These are phyloP conservation scores for Ophiobolus disseminans DNA, from an alignment of 2,329 filamentous ascomycete species.

Conservation along the genomic window DNA sequence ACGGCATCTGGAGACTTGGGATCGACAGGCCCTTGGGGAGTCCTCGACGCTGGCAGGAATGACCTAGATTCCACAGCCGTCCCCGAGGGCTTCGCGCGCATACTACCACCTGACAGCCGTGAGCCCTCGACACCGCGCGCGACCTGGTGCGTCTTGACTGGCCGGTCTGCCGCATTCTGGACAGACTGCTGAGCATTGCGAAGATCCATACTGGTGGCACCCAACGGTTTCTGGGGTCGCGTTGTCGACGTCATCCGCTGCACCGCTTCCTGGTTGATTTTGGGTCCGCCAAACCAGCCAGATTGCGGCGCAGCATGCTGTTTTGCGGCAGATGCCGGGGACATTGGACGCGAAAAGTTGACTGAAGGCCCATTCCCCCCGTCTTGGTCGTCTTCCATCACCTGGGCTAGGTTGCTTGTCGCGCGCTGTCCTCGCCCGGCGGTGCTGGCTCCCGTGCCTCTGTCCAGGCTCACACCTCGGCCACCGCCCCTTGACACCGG, in stretches of 20 bases:
- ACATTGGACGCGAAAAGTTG: slow-evolving; percentile 64
- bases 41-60: slow-evolving; percentile 17
- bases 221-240: slow-evolving; percentile 38
- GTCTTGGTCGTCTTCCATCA: slow-evolving; percentile 53
- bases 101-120: slow-evolving; percentile 58
- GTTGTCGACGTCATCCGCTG: slow-evolving; percentile 36
- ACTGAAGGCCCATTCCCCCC: slow-evolving; percentile 51
- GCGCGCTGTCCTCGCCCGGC: slow-evolving; percentile 35
- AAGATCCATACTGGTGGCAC: slow-evolving; percentile 24
- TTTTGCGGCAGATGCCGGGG: slow-evolving; percentile 37
- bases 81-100: slow-evolving; percentile 59
- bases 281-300: slow-evolving; percentile 51
- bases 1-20: slow-evolving; percentile 47
- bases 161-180: slow-evolving; percentile 46
- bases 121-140: slow-evolving; percentile 47
- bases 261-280: slow-evolving; percentile 39
- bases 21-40: slow-evolving; percentile 36
- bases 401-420: slow-evolving; percentile 49
- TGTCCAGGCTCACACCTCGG: slow-evolving; percentile 52
- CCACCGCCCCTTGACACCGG: slow-evolving; percentile 49
- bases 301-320: slow-evolving; percentile 19
- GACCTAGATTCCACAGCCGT: slow-evolving; percentile 51
- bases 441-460: slow-evolving; percentile 26
- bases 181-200: slow-evolving; percentile 40
- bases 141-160: slow-evolving; percentile 52